Conservation (phyloP, 1,139 yeast species). For the Blastobotrys buckinghamii region DNA sequence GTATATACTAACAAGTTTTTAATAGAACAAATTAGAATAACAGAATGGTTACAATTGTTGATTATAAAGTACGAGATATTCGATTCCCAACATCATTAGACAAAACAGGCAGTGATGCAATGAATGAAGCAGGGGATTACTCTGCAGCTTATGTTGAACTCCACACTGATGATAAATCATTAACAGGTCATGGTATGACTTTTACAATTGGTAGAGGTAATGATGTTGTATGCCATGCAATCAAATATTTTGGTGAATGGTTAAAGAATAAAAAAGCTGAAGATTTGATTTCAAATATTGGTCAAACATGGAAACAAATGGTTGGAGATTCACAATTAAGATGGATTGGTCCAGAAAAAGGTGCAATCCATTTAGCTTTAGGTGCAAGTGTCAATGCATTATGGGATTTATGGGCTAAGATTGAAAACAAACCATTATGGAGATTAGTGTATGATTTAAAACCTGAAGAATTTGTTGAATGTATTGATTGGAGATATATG, state of each 20-base stretch:
- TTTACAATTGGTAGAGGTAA: constrained; percentile 35
- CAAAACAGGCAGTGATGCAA: constrained; percentile 37
- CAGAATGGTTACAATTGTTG: constrained; percentile 22
- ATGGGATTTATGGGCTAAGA: constrained; percentile 40
- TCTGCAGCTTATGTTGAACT: constrained; percentile 32
- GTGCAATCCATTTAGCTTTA: constrained; percentile 36
- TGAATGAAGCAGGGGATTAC: constrained; percentile 35
- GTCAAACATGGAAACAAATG: constrained; percentile 36
- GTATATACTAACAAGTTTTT: too few relatives aligned
- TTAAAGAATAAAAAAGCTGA: constrained; percentile 30
- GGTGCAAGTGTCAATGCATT: constrained; percentile 35
- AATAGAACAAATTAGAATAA: not conserved
- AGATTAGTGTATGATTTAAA: constrained; percentile 36
- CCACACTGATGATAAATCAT: constrained; percentile 23
- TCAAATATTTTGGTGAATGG: constrained; percentile 31
- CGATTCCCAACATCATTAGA: constrained; percentile 37
- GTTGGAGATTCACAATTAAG: constrained; percentile 37
- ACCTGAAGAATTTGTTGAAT: constrained; percentile 40
- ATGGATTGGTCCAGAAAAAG: constrained; percentile 41
- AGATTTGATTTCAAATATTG: constrained; percentile 34
- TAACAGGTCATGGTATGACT: constrained; percentile 33
- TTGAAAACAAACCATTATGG: constrained; percentile 36
- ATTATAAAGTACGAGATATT: constrained; percentile 30
- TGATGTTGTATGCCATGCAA: constrained; percentile 31
- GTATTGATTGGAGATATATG: constrained; percentile 40